phyloP scores from a whole-genome alignment of 2,329 filamentous ascomycete species.

The Hypoxylon sp. region DNA sequence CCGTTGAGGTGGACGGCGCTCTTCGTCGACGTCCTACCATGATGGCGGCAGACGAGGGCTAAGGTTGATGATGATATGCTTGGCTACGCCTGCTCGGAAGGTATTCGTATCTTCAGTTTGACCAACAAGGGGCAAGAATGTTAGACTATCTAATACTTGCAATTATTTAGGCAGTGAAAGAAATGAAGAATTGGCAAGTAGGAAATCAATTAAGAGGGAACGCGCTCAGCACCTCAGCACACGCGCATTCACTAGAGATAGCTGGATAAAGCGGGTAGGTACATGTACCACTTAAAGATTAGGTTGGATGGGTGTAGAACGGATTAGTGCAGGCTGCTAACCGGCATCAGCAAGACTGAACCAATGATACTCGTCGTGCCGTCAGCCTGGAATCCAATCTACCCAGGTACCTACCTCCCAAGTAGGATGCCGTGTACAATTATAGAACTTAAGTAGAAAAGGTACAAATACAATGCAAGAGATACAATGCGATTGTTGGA shows the following conservation, averaged over 20 bases:
- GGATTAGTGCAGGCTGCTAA: slow-evolving; percentile 14
- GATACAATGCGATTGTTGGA: not conserved
- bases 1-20: slow-evolving; percentile 59
- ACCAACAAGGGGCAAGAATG: no score
- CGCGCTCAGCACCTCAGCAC: slow-evolving; percentile 26
- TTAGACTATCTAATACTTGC: not conserved
- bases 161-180: not conserved
- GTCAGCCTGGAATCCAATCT: not conserved
- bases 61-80: slow-evolving; percentile 15
- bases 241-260: slow-evolving; percentile 11
- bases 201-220: slow-evolving; percentile 11
- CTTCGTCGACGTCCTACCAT: slow-evolving; percentile 56
- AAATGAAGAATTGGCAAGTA: not conserved
- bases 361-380: slow-evolving; percentile 21
- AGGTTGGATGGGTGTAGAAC: slow-evolving; percentile 6
- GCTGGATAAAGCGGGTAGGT: slow-evolving; percentile 5
- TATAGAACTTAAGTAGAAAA: not conserved
- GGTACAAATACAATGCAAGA: not conserved
- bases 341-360: slow-evolving; percentile 18
- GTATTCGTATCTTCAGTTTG: not conserved
- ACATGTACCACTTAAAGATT: slow-evolving; percentile 7
- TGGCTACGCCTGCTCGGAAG: slow-evolving; percentile 51
- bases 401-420: no score
- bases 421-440: not conserved
- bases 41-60: slow-evolving; percentile 28